Evolutionary conservation across 441 rosid genomes (phyloP), one percentile per base, ranked within the genome.

Genomic region (Syzygium malaccense): DNA sequence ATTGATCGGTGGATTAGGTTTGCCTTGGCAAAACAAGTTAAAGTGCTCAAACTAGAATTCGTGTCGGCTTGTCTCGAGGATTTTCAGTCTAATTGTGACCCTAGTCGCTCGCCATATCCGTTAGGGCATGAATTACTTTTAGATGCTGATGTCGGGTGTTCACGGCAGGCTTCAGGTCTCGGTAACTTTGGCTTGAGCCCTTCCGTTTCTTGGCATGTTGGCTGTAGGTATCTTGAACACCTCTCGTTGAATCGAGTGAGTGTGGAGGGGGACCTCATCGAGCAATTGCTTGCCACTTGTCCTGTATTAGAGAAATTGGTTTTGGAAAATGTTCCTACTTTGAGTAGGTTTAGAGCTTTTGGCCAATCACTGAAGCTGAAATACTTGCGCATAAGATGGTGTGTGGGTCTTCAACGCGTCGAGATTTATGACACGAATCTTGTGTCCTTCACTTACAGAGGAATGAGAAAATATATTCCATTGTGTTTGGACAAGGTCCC

Each of bases 401-500:
- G 79, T 68, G 1, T 4, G 1, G 48, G 33, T 68, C 48, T 68
- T 68, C 7, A 19, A 68, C 37, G 14, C n/a, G 1, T 68, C 9
- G 26, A 68, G 79, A 68, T 68, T 68, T 33, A 20, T 68, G 26
- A 20, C 14, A 19, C 11, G 14, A 25, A 68, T 68, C 79, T 68
- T 0, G 14, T 68, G 2, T 32, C 26, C 79, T 68, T 68, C 79
- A 33, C 48, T 66, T 32, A 17, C 25, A 3, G 0, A 25, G 48
- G 79, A 68, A 5, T 0, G 13, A 41, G 6, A 4, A 41, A 41
- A 1, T 1, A 19, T 8, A 2, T 12, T 33, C 14, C 1, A 33
- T 68, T 68, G 25, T 68, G 26, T 68, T 33, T 19, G 79, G 79
- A 68, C 48, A 68, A 68, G 48, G 14, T 33, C 26, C 45, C 79